Evolutionary conservation across 768 basidiomycete genomes (phyloP).

Genomic region (Astraeus odoratus): DNA sequence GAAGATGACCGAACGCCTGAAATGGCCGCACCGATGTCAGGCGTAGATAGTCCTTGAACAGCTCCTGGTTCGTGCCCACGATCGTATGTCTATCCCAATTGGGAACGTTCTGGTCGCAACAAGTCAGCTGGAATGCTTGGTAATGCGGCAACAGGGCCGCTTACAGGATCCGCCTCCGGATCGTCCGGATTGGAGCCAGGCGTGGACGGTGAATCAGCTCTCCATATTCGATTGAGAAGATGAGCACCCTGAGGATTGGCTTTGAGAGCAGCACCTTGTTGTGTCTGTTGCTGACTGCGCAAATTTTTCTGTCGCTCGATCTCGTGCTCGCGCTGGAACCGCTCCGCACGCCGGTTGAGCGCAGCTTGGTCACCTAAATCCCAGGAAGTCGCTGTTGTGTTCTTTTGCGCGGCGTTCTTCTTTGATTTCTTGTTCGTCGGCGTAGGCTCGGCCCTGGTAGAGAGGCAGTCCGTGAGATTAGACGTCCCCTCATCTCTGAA

Average conservation of each 20-base stretch:
- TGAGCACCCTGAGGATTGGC: constrained; percentile 45
- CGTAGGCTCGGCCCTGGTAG: constrained; percentile 32
- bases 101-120: constrained; percentile 71
- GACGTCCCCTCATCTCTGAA: neutral
- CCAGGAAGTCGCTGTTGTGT: constrained; percentile 28
- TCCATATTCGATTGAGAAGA: constrained; percentile 41
- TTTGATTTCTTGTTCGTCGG: constrained; percentile 56
- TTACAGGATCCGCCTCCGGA: constrained; percentile 65
- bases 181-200: constrained; percentile 48
- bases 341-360: constrained; percentile 70
- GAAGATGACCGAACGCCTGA: neutral
- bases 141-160: constrained; percentile 19
- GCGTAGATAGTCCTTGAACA: constrained; percentile 95
- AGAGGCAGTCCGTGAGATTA: constrained; percentile 6
- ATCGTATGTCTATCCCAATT: constrained; percentile 97
- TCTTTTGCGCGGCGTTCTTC: constrained; percentile 40
- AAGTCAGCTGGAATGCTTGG: constrained; percentile 1
- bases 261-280: constrained; percentile 26
- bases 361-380: constrained; percentile 64
- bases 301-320: constrained; percentile 63
- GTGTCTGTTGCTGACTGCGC: constrained; percentile 28
- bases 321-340: constrained; percentile 89
- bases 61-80: constrained; percentile 79
- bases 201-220: constrained; percentile 44
- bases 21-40: constrained; percentile 69